These are phyloP conservation scores for Prunus salicina DNA, from an alignment of 306 rosid genomes.

Conservation along the genomic window DNA sequence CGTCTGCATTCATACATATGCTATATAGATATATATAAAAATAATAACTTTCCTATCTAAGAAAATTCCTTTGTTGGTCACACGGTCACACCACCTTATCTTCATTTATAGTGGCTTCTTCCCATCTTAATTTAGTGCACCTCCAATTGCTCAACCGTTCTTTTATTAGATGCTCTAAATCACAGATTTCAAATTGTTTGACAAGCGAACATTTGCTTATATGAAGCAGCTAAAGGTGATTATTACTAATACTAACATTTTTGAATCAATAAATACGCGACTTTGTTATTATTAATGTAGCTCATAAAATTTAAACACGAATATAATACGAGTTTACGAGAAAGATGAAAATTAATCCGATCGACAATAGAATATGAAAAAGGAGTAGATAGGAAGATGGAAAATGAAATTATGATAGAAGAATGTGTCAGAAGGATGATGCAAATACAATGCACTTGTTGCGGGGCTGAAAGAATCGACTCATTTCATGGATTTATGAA, in stretches of 20 bases:
- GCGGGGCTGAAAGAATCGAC: constrained; percentile 4
- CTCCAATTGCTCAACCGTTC: neutral
- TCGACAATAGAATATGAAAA: neutral
- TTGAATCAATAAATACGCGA: neutral
- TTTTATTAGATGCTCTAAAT: neutral
- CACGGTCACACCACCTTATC: constrained; percentile 24
- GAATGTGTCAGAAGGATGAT: constrained; percentile 41
- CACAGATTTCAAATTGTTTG: neutral
- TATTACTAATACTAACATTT: too few species aligned
- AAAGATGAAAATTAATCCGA: constrained; percentile 3
- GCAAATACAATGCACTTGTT: constrained; percentile 50
- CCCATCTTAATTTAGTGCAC: neutral
- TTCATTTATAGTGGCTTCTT: constrained; percentile 22
- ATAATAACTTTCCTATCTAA: neutral
- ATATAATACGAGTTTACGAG: neutral
- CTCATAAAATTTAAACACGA: neutral
- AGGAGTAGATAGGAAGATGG: constrained; percentile 17
- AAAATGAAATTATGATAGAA: constrained; percentile 28
- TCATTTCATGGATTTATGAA: constrained; percentile 17
- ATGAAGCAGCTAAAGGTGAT: neutral
- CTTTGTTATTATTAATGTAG: neutral
- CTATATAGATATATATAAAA: neutral
- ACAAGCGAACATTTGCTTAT: neutral
- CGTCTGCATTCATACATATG: constrained; percentile 19
- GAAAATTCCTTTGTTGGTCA: constrained; percentile 7